Evolutionary conservation across 2,329 filamentous ascomycete genomes (phyloP).

Genomic region (Westerdykella ornata): DNA sequence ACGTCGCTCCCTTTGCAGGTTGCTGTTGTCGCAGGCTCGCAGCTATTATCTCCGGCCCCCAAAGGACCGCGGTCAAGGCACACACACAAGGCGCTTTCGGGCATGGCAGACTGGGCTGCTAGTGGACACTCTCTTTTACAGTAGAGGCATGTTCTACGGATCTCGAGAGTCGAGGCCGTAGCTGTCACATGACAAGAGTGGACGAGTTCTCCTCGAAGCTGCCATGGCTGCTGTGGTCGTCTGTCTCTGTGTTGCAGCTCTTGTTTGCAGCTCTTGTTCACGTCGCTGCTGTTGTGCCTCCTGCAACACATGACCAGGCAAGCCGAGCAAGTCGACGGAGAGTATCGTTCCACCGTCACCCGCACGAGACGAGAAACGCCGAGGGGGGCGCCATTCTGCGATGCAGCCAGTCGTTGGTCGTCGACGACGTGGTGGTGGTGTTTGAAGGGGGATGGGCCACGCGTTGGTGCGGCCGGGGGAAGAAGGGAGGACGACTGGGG

Average conservation of each 20-base stretch:
- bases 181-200: background rate
- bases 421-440: conserved; percentile 15
- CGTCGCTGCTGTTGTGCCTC: too few species aligned
- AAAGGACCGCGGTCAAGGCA: background rate
- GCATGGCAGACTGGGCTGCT: background rate
- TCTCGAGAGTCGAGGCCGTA: background rate
- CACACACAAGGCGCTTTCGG: background rate
- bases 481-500: conserved; percentile 4
- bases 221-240: background rate
- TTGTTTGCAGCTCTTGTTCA: too few species aligned
- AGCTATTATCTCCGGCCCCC: background rate
- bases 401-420: too few species aligned
- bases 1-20: too few species aligned
- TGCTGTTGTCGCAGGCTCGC: background rate
- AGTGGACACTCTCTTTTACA: background rate
- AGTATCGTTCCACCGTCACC: too few species aligned
- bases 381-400: too few species aligned
- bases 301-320: too few species aligned
- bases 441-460: conserved; percentile 23
- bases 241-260: too few species aligned
- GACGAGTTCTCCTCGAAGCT: background rate
- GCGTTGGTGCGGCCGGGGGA: conserved; percentile 15
- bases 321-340: too few species aligned
- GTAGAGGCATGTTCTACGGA: background rate
- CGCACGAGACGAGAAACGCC: too few species aligned